Evolutionary conservation across 257 asterid species (phyloP).

Genomic region (Nicotiana knightiana): DNA sequence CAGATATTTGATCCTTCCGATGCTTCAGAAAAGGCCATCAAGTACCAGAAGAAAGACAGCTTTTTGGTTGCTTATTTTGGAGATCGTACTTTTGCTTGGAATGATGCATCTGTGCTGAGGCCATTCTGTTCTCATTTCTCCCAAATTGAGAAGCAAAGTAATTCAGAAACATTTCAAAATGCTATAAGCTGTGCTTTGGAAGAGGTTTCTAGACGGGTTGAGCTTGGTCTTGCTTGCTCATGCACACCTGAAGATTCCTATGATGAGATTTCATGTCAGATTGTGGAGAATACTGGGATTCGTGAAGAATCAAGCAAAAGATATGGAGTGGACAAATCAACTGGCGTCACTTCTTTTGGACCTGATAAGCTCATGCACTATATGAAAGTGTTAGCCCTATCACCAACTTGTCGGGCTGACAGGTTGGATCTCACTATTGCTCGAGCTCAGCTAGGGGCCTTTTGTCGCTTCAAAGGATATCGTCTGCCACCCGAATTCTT

Average conservation of each 20-base stretch:
- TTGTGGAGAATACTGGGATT: constrained; percentile 76
- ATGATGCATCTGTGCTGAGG: constrained; percentile 66
- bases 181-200: constrained; percentile 74
- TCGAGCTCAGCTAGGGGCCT: constrained; percentile 66
- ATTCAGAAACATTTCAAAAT: constrained; percentile 69
- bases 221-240: constrained; percentile 75
- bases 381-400: constrained; percentile 46
- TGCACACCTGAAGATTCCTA: constrained; percentile 49
- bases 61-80: constrained; percentile 94
- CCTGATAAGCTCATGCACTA: constrained; percentile 66
- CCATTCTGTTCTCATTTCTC: constrained; percentile 70
- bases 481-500: constrained; percentile 40
- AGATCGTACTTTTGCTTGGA: constrained; percentile 94
- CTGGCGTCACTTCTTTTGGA: constrained; percentile 43
- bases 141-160: constrained; percentile 71
- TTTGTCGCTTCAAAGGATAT: constrained; percentile 58
- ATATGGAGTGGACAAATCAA: constrained; percentile 62
- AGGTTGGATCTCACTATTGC: constrained; percentile 62
- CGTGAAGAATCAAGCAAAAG: constrained; percentile 69
- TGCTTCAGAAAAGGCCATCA: constrained; percentile 84
- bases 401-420: constrained; percentile 46
- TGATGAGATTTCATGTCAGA: constrained; percentile 52
- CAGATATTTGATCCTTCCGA: constrained; percentile 76
- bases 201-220: constrained; percentile 78
- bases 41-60: constrained; percentile 64